Base-by-base conservation (phyloP, 1,284 basidiomycete genomes). In the Xanthoconium separans region DNA sequence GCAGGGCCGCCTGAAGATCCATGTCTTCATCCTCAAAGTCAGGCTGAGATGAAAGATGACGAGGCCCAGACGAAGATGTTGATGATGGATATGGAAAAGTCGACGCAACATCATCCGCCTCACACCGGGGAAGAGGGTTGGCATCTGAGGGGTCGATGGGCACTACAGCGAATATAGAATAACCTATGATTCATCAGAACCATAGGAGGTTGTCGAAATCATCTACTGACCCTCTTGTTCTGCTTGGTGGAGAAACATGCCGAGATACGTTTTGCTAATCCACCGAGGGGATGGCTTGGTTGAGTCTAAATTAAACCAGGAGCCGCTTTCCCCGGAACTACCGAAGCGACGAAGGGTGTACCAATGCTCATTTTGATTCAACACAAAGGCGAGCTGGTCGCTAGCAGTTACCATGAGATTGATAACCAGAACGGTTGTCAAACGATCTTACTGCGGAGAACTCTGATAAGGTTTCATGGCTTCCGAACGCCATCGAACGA, bases 241-340 rank as follows among this genome's bases (percentile, higher is more conserved):
- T 15, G 93, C 90, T 71, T 96, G 91, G 53, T 91, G 84, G 39
- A 98, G 74, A 43, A 93, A 84, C 84, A 96, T 88, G 50, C 85
- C 84, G 3, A 98, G 82, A 71, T 93, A 95, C 2, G 85, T 83
- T 57, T 84, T 87, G 24, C 89, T 82, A 43, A 98, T 82, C 89
- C 92, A 93, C 70, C 92, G 84, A 6, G 95, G 93, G 12, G 73
- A 65, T 22, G 76, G 59, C 16, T 87, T 76, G 65, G 83, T 89
- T 10, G 92, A 95, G 69, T 97, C 93, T 24, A 98, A 78, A 70
- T 96, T 95, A 75, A 93, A 97, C 92, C 93, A 97, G 65, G 87
- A 85, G 3, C 83, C 82, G 37, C 77, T 71, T 65, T 84, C 79
- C 16, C 60, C 60, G 22, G 75, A 72, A 18, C 73, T 63, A 44